These are phyloP conservation scores for Stentor roeselii DNA, from an alignment of 73 alveolate species.

Conservation along the genomic window DNA sequence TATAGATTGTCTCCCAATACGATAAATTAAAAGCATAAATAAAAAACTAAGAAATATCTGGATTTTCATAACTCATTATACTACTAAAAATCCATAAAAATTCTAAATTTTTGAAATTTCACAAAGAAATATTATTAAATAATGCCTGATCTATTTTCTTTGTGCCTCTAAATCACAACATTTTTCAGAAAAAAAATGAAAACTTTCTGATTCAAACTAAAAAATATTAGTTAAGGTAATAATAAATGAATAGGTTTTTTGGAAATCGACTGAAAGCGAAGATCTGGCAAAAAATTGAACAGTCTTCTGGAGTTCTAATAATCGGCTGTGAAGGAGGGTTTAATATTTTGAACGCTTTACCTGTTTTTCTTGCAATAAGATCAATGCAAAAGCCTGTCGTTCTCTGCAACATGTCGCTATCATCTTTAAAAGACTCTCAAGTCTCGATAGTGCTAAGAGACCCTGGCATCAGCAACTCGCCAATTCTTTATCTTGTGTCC, in stretches of 20 bases:
- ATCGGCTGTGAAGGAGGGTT: conserved; percentile 15
- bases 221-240: too few species aligned
- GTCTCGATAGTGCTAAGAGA: neutral
- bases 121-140: too few species aligned
- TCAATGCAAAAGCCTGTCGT: neutral
- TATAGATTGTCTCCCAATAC: too few species aligned
- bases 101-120: too few species aligned
- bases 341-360: neutral
- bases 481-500: neutral
- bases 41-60: too few species aligned
- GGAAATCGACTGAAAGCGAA: neutral
- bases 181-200: too few species aligned
- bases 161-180: too few species aligned
- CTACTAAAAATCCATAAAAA: too few species aligned
- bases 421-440: neutral
- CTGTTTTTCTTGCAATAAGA: neutral
- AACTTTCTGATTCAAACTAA: too few species aligned
- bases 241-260: neutral
- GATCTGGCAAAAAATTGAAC: neutral
- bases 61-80: too few species aligned
- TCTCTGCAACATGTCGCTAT: neutral
- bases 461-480: neutral
- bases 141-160: too few species aligned
- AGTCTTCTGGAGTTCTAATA: neutral
- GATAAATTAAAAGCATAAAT: too few species aligned